Evolutionary conservation across 1,284 basidiomycete species (phyloP).

Genomic region (Coniophora puteana): DNA sequence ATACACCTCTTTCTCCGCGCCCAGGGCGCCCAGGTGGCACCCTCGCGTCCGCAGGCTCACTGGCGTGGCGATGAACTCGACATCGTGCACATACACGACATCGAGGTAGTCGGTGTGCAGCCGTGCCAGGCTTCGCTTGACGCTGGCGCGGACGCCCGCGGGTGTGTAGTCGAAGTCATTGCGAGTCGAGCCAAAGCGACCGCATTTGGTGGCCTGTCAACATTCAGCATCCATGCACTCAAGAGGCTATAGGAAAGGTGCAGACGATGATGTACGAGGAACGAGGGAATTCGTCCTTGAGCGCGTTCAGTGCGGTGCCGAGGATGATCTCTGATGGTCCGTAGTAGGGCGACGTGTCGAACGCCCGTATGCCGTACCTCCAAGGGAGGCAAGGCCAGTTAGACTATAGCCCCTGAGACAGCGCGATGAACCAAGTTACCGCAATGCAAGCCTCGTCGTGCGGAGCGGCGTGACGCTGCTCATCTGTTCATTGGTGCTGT

Average conservation of each 20-base stretch:
- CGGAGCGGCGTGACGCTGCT: slow-evolving; percentile 60
- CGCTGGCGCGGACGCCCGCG: slow-evolving; percentile 61
- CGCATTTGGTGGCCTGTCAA: slow-evolving; percentile 89
- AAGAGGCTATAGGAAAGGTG: not conserved
- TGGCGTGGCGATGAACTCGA: slow-evolving; percentile 78
- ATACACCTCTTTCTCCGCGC: slow-evolving; percentile 49
- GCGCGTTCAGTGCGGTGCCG: slow-evolving; percentile 66
- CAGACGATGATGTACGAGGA: slow-evolving; percentile 72
- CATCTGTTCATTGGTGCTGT: slow-evolving; percentile 65
- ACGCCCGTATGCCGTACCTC: slow-evolving; percentile 86
- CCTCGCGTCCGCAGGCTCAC: slow-evolving; percentile 50
- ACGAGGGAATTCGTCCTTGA: slow-evolving; percentile 74
- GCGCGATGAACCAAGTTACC: slow-evolving; percentile 38
- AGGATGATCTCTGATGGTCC: slow-evolving; percentile 89
- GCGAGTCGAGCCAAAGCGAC: slow-evolving; percentile 68
- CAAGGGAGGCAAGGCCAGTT: not conserved
- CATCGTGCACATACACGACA: slow-evolving; percentile 87
- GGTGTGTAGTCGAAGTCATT: slow-evolving; percentile 81
- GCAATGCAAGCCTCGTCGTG: slow-evolving; percentile 75
- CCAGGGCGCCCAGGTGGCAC: slow-evolving; percentile 53
- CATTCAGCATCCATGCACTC: slow-evolving; percentile 1
- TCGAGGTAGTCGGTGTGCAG: slow-evolving; percentile 84
- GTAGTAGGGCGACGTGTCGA: slow-evolving; percentile 91
- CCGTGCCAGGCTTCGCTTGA: slow-evolving; percentile 70
- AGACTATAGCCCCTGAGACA: not conserved